Evolutionary conservation across 108 stramenopile species (phyloP).

Genomic region (Nitzschia sp.): DNA sequence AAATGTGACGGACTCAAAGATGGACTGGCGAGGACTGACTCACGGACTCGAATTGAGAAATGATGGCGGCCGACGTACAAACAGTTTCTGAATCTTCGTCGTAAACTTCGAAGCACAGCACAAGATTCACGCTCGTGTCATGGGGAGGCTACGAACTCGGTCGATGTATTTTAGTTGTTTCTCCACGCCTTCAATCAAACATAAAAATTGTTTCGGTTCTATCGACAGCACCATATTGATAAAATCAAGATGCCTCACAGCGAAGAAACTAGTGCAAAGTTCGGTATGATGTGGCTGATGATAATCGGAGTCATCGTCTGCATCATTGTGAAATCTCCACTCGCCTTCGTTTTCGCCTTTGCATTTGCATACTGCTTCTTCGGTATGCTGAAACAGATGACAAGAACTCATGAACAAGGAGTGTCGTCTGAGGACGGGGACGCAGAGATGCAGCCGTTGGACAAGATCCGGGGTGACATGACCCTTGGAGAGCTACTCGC

Average conservation of each 20-base stretch:
- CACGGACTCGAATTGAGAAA: no score
- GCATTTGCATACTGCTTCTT: neutral
- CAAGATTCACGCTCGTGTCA: no score
- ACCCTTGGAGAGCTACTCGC: conserved; percentile 9
- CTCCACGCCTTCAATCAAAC: no score
- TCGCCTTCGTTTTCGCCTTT: conserved; percentile 1
- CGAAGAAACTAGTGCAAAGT: neutral
- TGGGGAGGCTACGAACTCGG: no score
- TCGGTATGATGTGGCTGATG: conserved; percentile 13
- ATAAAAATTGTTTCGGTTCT: no score
- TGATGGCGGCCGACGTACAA: no score
- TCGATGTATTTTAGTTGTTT: no score
- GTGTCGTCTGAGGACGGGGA: neutral
- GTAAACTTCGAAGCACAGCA: no score
- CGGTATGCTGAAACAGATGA: neutral
- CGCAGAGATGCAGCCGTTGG: conserved; percentile 14
- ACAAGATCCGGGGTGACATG: conserved; percentile 7
- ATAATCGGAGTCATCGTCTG: neutral
- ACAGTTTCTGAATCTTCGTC: no score
- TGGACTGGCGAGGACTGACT: no score
- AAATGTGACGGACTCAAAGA: no score
- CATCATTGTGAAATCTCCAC: neutral
- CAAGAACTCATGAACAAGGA: neutral
- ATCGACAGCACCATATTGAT: no score
- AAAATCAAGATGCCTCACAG: conserved; percentile 7